Base-by-base conservation (phyloP, 371 early-diverging fungal genomes). In the Gilbertella persicaria region DNA sequence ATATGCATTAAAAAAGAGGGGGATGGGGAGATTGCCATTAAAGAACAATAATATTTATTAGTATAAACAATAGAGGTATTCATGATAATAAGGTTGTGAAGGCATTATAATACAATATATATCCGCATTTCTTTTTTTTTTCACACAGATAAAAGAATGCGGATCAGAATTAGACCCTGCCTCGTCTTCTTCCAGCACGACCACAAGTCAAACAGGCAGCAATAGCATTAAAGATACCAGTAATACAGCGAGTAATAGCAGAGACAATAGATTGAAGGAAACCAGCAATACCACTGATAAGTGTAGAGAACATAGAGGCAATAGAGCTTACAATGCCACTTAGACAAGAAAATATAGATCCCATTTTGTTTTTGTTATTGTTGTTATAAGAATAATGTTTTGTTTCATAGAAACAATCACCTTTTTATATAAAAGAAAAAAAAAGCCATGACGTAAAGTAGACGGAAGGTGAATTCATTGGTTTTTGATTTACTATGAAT, bases 181-280 rank as follows among this genome's bases (percentile, higher is more conserved):
- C 20, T 13, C 44, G 36, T 16, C 54, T 13, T 47, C 60, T 26
- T 5, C 60, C 50, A 33, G 44, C 26, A 20, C 48, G 21, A 45
- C 53, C 52, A 37, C 62, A 62, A 5, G 58, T 48, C 16, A 62
- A 43, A 14, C 47, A 49, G 26, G 50, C 52, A 35, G 55, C 66
- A 29, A 69, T 62, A 21, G 70, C 60, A 33, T 62, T 58, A 38
- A 69, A 63, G 33, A 66, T 69, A 45, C 70, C 70, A 25, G 66
- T 60, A 45, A 69, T 58, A 49, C 62, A 60, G 37, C 55, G 24
- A 9, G 60, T 59, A 12, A 67, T 67, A 12, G 64, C 67, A 53
- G 47, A 46, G 17, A 67, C 48, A 39, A 67, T 60, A 25, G 64
- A 50, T 16, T 62, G 44, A 24, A 59, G 56, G 64, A 67, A 63